Evolutionary conservation across 345 rosid genomes (phyloP).

Genomic region (Zanthoxylum bungeanum): DNA sequence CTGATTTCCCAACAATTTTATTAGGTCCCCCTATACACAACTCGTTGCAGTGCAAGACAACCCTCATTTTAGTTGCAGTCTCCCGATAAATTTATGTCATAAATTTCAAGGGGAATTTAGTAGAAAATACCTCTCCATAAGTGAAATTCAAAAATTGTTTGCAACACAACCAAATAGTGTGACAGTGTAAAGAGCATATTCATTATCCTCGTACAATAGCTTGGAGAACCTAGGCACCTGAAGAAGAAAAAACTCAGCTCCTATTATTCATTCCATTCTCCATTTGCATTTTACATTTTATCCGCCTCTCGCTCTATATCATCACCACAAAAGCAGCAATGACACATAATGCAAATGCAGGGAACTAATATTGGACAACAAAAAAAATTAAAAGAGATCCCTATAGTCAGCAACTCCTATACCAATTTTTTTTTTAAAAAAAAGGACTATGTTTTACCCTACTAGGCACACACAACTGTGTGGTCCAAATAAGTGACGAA

Average conservation of each 20-base stretch:
- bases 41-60: neutral
- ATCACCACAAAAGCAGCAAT: neutral
- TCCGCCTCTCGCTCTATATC: neutral
- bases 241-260: conserved; percentile 4
- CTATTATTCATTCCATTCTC: neutral
- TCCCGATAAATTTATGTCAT: neutral
- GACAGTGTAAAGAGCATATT: conserved; percentile 93
- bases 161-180: conserved; percentile 85
- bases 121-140: conserved; percentile 80
- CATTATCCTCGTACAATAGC: conserved; percentile 89
- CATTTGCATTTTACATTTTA: neutral
- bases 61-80: no score
- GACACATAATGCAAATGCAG: neutral
- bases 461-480: neutral
- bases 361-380: neutral
- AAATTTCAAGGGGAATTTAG: neutral
- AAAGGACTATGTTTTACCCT: neutral
- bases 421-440: no score
- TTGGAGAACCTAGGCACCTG: conserved; percentile 99
- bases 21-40: neutral
- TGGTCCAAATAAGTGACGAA: neutral
- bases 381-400: neutral
- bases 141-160: conserved; percentile 84
- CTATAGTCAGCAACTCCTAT: neutral
- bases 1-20: neutral